Conservation (phyloP, 208 protist genomes). For the Acanthamoeba lenticulata region DNA sequence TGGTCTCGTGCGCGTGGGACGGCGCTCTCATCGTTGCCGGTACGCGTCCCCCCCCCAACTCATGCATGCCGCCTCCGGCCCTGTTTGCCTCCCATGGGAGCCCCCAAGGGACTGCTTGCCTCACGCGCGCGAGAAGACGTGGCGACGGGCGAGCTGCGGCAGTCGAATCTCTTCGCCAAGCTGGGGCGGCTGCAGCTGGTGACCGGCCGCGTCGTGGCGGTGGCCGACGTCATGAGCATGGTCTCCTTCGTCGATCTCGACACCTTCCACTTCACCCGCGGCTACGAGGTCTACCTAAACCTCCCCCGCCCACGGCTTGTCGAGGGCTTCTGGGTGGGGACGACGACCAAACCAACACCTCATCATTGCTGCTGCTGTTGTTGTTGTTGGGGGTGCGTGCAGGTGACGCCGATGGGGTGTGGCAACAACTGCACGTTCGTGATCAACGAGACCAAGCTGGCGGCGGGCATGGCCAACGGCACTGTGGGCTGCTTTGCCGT, state of each 20-base stretch:
- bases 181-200: background rate
- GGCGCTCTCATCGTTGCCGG: background rate
- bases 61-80: background rate
- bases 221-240: background rate
- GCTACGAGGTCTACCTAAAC: background rate
- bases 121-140: background rate
- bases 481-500: background rate
- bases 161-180: background rate
- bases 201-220: background rate
- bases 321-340: too few relatives aligned
- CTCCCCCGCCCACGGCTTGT: too few relatives aligned
- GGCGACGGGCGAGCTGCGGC: background rate
- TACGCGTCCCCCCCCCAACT: background rate
- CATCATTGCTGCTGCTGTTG: too few relatives aligned
- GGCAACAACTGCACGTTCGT: slow-evolving; percentile 47
- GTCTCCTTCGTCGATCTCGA: background rate
- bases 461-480: background rate
- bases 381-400: too few relatives aligned
- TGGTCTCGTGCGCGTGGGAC: background rate
- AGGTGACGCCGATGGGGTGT: background rate
- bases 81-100: background rate
- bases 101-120: background rate
- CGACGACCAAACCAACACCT: too few relatives aligned
- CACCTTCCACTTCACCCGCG: background rate
- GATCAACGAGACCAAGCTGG: background rate